Conservation (phyloP, 1,139 yeast genomes). For the Suhomyces bolitotheri region DNA sequence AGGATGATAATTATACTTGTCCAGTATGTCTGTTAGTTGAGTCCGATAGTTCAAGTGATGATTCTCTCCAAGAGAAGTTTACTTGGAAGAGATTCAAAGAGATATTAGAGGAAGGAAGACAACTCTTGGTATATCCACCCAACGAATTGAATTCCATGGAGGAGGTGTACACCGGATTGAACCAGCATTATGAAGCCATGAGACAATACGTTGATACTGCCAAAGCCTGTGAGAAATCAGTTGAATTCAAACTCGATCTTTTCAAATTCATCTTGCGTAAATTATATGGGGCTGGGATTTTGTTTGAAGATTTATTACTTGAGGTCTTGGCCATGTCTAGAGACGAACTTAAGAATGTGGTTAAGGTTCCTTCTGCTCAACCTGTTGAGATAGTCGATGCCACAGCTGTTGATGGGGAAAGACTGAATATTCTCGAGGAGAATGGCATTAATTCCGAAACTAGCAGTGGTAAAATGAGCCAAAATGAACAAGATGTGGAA, state of each 20-base stretch:
- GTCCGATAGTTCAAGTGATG: constrained; percentile 20
- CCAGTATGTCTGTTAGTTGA: constrained; percentile 56
- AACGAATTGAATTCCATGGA: constrained; percentile 35
- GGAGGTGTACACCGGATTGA: constrained; percentile 26
- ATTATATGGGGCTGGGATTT: constrained; percentile 36
- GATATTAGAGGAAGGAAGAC: constrained; percentile 30
- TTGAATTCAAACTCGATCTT: constrained; percentile 24
- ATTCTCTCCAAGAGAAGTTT: constrained; percentile 22
- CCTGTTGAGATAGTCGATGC: too few relatives aligned
- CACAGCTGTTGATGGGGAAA: too few relatives aligned
- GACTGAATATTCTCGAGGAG: too few relatives aligned
- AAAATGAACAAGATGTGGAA: too few relatives aligned
- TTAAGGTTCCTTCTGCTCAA: neutral
- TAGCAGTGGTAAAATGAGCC: too few relatives aligned
- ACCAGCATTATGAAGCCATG: constrained; percentile 13
- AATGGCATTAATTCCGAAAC: too few relatives aligned
- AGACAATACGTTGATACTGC: constrained; percentile 18
- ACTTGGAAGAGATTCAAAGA: constrained; percentile 21
- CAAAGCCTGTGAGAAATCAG: constrained; percentile 12
- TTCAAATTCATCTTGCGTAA: constrained; percentile 33
- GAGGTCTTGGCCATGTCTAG: constrained; percentile 23
- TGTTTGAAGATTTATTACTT: constrained; percentile 26
- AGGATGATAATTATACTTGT: constrained; percentile 55
- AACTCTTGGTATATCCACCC: constrained; percentile 39
- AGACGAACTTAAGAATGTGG: constrained; percentile 5